Evolutionary conservation across 75 land plant genomes (phyloP), one percentile per base, ranked within the genome.

Genomic region (Larix kaempferi): DNA sequence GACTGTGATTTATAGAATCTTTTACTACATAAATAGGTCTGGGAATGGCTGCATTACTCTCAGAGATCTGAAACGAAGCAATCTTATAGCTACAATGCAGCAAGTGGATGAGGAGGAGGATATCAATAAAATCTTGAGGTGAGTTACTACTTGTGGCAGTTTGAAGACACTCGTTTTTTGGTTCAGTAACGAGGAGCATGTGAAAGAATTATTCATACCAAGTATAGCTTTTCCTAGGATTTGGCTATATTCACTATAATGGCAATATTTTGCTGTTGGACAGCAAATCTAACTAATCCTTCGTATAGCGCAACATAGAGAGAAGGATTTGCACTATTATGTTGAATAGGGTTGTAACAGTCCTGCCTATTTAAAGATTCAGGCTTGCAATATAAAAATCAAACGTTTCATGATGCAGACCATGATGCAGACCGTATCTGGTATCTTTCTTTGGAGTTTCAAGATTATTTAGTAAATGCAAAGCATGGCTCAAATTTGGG

Each of bases 81-180:
- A 93, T 77, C 75, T 95, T 54, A 79, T 93, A 80, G 71, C 89
- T 85, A 96, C 98, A 77, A 86, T 95, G 86, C 92, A 91, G 33
- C 98, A 91, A 86, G 93, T 86, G n/a, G 98, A 95, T 78, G 96
- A 93, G 57, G 98, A 95, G 84, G 98, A 95, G 74, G 98, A 95
- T 82, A 95, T 93, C 73, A 93, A 95, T 86, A 93, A 88, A 86
- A 94, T 95, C 26, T 85, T 95, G 71, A 88, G 87, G 98, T 95
- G 65, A 26, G 74, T 35, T 57, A 17, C 37, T 19, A 37, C 44
- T 41, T 37, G 33, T 37, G 71, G 17, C 41, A 67, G 71, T 21
- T 5, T 39, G 6, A 19, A 35, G 41, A 65, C 15, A 16, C 25
- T 63, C 25, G 17, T 17, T 63, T 27, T 35, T 67, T 21, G 41